Evolutionary conservation across 176 grass and related monocot species (phyloP).

Genomic region (Phragmites australis): DNA sequence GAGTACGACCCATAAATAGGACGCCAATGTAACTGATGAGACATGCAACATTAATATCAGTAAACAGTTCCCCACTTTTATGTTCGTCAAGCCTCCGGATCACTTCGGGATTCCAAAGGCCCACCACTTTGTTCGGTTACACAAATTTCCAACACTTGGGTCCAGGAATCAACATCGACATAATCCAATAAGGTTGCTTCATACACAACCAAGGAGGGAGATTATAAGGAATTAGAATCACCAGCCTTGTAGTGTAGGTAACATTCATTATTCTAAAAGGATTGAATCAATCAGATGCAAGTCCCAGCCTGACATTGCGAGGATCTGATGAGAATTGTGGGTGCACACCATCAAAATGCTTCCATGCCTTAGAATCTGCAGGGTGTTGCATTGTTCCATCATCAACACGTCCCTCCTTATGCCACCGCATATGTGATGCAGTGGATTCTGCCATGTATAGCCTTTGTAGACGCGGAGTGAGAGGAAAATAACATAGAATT

Average conservation of each 20-base stretch:
- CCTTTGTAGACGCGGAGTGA: not conserved
- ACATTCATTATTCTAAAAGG: not conserved
- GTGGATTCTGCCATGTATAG: not conserved
- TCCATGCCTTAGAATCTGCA: not conserved
- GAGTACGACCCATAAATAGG: no score
- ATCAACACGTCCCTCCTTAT: not conserved
- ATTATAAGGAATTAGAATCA: not conserved
- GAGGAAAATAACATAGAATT: not conserved
- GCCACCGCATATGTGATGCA: not conserved
- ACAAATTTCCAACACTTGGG: no score
- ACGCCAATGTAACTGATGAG: no score
- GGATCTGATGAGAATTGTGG: not conserved
- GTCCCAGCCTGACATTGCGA: not conserved
- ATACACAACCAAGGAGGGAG: not conserved
- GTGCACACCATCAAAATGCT: not conserved
- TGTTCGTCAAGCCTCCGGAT: no score
- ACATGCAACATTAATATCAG: no score
- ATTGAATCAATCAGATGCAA: not conserved
- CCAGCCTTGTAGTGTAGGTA: not conserved
- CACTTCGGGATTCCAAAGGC: no score
- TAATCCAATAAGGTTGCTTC: not conserved
- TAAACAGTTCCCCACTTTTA: no score
- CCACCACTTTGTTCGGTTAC: no score
- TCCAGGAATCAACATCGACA: constrained; percentile 4
- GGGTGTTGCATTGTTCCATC: not conserved